Percentiles rank a stretch among this genome's conserved stretches.
phyloP scores from a whole-genome alignment of 2,329 filamentous ascomycete genomes.

The Thielaviopsis euricoi region DNA sequence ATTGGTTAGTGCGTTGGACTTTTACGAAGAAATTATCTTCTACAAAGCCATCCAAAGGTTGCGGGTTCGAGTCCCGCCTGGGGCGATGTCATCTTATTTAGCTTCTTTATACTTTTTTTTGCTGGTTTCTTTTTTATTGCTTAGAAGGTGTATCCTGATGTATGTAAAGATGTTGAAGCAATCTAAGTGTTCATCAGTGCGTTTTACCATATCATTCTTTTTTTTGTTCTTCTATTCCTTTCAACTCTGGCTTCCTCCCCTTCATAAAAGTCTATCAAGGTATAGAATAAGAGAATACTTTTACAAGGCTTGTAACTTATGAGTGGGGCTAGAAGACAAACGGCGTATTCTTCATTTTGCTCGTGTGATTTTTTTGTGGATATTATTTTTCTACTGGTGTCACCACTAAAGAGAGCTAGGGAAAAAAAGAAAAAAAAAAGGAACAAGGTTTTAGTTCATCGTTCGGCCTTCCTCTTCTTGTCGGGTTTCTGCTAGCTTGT shows the following conservation, averaged over 20 bases:
- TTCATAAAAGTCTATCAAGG: no score
- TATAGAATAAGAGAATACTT: no score
- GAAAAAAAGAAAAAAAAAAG: no score
- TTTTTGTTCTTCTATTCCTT: not conserved
- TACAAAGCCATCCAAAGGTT: constrained; percentile 13
- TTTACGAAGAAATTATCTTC: constrained; percentile 7
- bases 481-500: not conserved
- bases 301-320: no score
- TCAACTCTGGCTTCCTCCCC: no score
- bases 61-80: constrained; percentile 15
- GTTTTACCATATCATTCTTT: no score
- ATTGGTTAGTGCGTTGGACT: constrained; percentile 15
- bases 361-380: not conserved
- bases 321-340: no score
- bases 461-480: not conserved
- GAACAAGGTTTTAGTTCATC: not conserved
- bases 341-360: not conserved
- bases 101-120: not conserved
- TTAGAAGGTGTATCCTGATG: no score
- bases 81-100: constrained; percentile 5
- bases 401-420: not conserved
- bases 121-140: not conserved
- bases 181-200: no score
- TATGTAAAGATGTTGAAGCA: no score
- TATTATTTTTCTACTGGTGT: not conserved